Evolutionary conservation across 2,329 filamentous ascomycete species (phyloP).

Genomic region (Diaporthe aspalathi): DNA sequence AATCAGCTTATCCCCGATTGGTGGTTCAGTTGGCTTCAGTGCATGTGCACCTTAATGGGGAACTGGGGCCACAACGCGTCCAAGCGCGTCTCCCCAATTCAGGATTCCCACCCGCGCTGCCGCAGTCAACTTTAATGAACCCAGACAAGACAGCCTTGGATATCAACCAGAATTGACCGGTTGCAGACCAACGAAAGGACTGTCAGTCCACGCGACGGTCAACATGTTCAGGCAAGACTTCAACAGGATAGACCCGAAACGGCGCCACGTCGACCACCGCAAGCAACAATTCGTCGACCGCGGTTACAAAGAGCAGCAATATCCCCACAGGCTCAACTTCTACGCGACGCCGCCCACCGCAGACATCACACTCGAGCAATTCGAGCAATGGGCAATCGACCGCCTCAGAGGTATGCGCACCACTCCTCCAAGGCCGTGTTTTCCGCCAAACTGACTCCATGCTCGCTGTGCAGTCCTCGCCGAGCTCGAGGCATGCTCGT

Average conservation of each 20-base stretch:
- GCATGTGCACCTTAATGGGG: slow-evolving; percentile 41
- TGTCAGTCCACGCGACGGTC: slow-evolving; percentile 4
- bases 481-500: slow-evolving; percentile 93
- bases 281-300: slow-evolving; percentile 88
- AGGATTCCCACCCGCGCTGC: slow-evolving; percentile 25
- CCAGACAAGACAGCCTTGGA: slow-evolving; percentile 10
- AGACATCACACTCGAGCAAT: slow-evolving; percentile 96
- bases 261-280: slow-evolving; percentile 81
- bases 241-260: slow-evolving; percentile 73
- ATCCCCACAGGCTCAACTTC: slow-evolving; percentile 90
- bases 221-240: slow-evolving; percentile 63
- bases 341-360: slow-evolving; percentile 89
- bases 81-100: slow-evolving; percentile 42
- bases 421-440: not conserved
- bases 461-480: slow-evolving; percentile 71
- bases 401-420: slow-evolving; percentile 76
- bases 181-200: not conserved
- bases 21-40: slow-evolving; percentile 35
- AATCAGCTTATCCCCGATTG: slow-evolving; percentile 37
- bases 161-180: not conserved
- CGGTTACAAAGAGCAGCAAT: slow-evolving; percentile 80
- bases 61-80: slow-evolving; percentile 40
- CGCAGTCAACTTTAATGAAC: slow-evolving; percentile 1
- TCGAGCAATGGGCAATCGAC: slow-evolving; percentile 98
- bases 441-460: slow-evolving; percentile 38